Conservation (phyloP, 805 yeast genomes). For the Wickerhamomyces rabaulensis region DNA sequence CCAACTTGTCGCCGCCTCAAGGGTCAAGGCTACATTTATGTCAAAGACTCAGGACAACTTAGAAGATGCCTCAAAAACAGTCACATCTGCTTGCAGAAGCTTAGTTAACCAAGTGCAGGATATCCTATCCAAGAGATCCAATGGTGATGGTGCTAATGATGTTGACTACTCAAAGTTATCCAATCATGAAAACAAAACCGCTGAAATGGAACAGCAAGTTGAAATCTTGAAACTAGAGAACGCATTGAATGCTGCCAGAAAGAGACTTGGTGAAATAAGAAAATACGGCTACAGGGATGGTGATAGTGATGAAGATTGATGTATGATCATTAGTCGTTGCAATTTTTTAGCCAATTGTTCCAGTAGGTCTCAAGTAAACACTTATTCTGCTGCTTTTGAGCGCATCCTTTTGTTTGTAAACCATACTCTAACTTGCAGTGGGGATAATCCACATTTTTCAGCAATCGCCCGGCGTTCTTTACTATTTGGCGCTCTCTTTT, state of each 20-base stretch:
- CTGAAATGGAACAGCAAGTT: constrained; percentile 91
- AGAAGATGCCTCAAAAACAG: constrained; percentile 64
- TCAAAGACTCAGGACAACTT: constrained; percentile 72
- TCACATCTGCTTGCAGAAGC: constrained; percentile 69
- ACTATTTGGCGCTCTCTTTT: constrained; percentile 24
- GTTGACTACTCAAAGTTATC: constrained; percentile 65
- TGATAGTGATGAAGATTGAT: constrained; percentile 48
- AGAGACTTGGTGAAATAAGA: constrained; percentile 79
- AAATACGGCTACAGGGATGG: constrained; percentile 66
- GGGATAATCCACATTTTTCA: constrained; percentile 23
- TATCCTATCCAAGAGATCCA: constrained; percentile 36
- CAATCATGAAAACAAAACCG: constrained; percentile 76
- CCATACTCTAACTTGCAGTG: constrained; percentile 31
- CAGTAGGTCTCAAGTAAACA: too few relatives aligned
- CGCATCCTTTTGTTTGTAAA: constrained; percentile 29
- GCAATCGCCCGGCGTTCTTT: constrained; percentile 26
- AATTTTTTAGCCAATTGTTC: too few relatives aligned
- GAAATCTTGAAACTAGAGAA: constrained; percentile 81
- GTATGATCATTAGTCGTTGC: too few relatives aligned
- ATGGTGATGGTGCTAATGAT: constrained; percentile 30
- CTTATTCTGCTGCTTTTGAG: constrained; percentile 9
- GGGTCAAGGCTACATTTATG: constrained; percentile 75
- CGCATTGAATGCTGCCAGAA: constrained; percentile 64
- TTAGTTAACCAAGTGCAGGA: constrained; percentile 68
- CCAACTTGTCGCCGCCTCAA: constrained; percentile 85